Base-by-base conservation (phyloP, 106 monocot species). In the Alisma plantagoaquatica region DNA sequence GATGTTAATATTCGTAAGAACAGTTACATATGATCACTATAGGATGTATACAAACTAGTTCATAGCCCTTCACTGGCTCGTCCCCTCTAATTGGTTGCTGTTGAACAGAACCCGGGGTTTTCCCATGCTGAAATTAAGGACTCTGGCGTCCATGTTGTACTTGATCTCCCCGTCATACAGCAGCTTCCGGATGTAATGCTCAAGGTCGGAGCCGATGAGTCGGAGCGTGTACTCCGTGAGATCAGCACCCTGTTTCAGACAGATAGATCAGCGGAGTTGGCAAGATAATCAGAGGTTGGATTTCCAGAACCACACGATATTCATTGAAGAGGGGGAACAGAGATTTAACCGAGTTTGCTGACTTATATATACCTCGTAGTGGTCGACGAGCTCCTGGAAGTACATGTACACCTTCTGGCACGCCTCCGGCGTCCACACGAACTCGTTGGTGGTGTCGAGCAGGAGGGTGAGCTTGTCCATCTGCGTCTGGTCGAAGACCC, bases 111-210 rank as follows among this genome's bases (percentile, higher is more conserved):
- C 74, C 15, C 92, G 66, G 2, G 86, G 92, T 56, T 87, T 83
- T 9, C 92, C 92, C 92, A 92, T 92, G 71, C 92, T 92, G 76
- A 92, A 87, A 57, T 92, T 92, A 12, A 92, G 86, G 12, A 77
- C 75, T 10, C 70, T 70, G 42, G 86, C 73, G 41, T 83, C 87
- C 92, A 86, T 73, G 74, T 92, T 83, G 65, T 92, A 92, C 51
- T 79, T 92, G 70, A 92, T 87, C 61, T 79, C 86, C 25, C 92
- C 92, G 46, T 92, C 82, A 33, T 92, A 92, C 15, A 92, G 76
- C 71, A 92, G 41, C 64, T 83, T 92, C 41, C 92, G 75, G 58
- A 86, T 92, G 68, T 79, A 92, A 54, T 92, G 86, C 70, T 92
- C 92, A 19, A 86, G 44, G 45, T 92, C 92, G 2, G 92, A 92